Base-by-base conservation (phyloP, 2,329 filamentous ascomycete genomes). In the Boeremia lycopersici region DNA sequence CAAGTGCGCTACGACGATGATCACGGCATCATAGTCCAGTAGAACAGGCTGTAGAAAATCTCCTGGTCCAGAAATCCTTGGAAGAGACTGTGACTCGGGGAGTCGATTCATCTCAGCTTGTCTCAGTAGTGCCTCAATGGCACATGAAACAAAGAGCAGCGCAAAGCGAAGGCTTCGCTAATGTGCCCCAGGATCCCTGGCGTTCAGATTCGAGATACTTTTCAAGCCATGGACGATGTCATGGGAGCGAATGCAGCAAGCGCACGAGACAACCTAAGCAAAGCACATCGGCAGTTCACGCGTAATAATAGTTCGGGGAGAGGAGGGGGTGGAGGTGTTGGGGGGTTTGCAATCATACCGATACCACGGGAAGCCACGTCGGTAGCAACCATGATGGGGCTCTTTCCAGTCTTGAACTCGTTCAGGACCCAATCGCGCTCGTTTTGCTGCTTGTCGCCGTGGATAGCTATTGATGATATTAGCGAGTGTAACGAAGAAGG, bases 341-440 rank as follows among this genome's bases (percentile, higher is more conserved):
- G 78, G 77, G 80, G 78, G 77, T 80, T 81, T 80, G 84, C 82
- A 86, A 89, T 93, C 92, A 96, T 96, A 97, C 95, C 95, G 82
- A 99, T 97, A 91, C 95, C 95, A 93, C 95, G 95, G 76, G 95
- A 98, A 81, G 95, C 95, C 81, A 99, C 95, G 76, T 98, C 95
- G 66, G 95, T 99, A 81, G 95, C 95, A 82, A 99, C 95, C 93
- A 99, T 96, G 87, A 99, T 96, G 76, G 95, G 95, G 82, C 92
- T 96, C 85, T 98, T 97, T 81, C 92, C 93, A 64, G 90, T 91
- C 88, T 98, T 99, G 87, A 99, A 99, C 79, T 98, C 93, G 79
- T 98, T 96, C 76, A 99, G 84, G 72, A 98, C 95, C 92, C 95
- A 98, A 79, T 98, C 95, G 82, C 95, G 93, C 83, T 99, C 95